Evolutionary conservation across 331 rosid species (phyloP).

Genomic region (Arachis monticola): DNA sequence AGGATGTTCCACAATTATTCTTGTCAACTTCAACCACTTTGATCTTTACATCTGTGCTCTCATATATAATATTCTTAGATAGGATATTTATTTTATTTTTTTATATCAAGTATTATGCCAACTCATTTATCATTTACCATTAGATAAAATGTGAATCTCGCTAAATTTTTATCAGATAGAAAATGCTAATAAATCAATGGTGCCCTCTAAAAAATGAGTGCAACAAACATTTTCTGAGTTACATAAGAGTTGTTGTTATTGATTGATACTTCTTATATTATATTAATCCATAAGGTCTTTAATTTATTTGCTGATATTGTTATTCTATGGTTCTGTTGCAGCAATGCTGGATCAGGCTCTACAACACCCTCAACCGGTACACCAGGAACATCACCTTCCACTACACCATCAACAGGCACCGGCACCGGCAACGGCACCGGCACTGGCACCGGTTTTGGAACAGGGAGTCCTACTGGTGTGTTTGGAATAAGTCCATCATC

Average conservation of each 20-base stretch:
- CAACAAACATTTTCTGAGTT: too few relatives aligned
- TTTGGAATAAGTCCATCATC: constrained; percentile 66
- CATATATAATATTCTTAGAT: background rate
- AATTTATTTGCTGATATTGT: constrained; percentile 11
- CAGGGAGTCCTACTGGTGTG: constrained; percentile 47
- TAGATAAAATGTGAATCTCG: too few relatives aligned
- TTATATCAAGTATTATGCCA: too few relatives aligned
- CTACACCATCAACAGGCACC: constrained; percentile 36
- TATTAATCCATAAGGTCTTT: background rate
- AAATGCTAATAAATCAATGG: too few relatives aligned
- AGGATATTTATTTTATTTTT: too few relatives aligned
- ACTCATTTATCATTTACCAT: too few relatives aligned
- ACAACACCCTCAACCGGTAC: constrained; percentile 42
- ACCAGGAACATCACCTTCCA: background rate
- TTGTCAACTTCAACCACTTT: background rate
- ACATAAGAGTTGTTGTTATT: too few relatives aligned
- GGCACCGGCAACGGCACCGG: constrained; percentile 25
- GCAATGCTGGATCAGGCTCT: constrained; percentile 45
- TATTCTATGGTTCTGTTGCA: constrained; percentile 41
- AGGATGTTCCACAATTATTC: constrained; percentile 8
- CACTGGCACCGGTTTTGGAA: background rate
- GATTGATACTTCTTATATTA: background rate
- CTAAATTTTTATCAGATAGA: too few relatives aligned
- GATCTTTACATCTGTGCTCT: background rate
- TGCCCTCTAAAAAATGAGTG: too few relatives aligned